Evolutionary conservation across 352 stramenopile species (phyloP), one percentile per base, ranked within the genome.

Genomic region (Pythium grandisporangium): DNA sequence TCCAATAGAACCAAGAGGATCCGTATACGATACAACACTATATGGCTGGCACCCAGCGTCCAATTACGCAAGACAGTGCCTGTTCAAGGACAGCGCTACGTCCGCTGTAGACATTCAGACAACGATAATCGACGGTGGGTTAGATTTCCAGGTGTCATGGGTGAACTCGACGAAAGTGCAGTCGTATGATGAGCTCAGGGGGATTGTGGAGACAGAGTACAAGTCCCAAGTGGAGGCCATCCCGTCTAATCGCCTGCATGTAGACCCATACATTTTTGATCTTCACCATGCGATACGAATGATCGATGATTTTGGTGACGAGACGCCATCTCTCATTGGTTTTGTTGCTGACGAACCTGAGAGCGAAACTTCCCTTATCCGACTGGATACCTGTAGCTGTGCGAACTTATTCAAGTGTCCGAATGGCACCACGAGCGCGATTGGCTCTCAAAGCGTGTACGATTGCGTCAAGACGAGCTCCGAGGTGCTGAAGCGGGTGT

Each of bases 241-340:
- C n/a, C 69, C 65, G 0, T 61, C 47, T 3, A 25, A 27, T 2
- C 42, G 45, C 4, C 29, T 44, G 0, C 49, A 49, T 19, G 80
- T 97, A 14, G 91, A 98, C 55, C 85, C 86, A 11, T 95, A 83
- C 45, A 47, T 97, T 27, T 98, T 92, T 54, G 84, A 98, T 52
- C 56, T 98, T 12, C 75, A 96, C 51, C 71, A 78, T 26, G 89
- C 88, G 6, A 58, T 98, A 20, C 49, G 73, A 19, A 51, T 95
- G 14, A 69, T 98, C 17, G 82, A 96, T 36, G 43, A 79, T 17
- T 95, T 86, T 47, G 83, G 80, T 7, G 83, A 95, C 37, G 71
- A 83, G 40, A 83, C 93, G 2, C 64, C 79, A 12, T 23, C 80
- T 2, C 50, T 97, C 1, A 63, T 95, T 16, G 82, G 70, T 16